Evolutionary conservation across 148 eudicot genomes (phyloP).

Genomic region (Nepenthes mirabilis): DNA sequence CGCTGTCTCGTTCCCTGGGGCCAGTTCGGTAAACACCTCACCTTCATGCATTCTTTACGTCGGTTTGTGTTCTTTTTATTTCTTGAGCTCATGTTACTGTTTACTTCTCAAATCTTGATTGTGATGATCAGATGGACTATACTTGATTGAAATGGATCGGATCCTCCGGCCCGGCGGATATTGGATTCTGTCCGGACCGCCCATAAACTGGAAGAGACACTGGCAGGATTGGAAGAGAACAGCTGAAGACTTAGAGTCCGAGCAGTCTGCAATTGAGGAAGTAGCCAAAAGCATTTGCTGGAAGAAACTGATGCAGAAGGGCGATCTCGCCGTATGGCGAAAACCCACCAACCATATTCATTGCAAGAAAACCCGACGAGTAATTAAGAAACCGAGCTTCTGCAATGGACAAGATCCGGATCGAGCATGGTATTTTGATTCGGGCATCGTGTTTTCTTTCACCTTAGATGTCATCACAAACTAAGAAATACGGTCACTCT

Average conservation of each 20-base stretch:
- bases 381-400: slow-evolving; percentile 42
- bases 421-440: slow-evolving; percentile 47
- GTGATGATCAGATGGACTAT: slow-evolving; percentile 38
- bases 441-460: neutral
- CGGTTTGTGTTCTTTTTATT: neutral
- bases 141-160: slow-evolving; percentile 66
- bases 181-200: slow-evolving; percentile 75
- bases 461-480: too few relatives aligned
- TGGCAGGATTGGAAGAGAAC: slow-evolving; percentile 74
- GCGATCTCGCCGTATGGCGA: slow-evolving; percentile 72
- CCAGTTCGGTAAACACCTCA: slow-evolving; percentile 31
- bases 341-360: slow-evolving; percentile 54
- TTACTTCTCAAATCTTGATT: neutral
- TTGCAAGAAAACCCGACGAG: slow-evolving; percentile 23
- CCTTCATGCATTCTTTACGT: neutral
- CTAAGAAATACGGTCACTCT: too few relatives aligned
- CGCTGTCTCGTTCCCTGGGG: slow-evolving; percentile 91
- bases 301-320: slow-evolving; percentile 53
- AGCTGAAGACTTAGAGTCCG: slow-evolving; percentile 52
- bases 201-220: slow-evolving; percentile 40
- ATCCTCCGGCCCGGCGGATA: slow-evolving; percentile 72
- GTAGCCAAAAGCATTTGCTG: slow-evolving; percentile 67
- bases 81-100: neutral
- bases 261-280: slow-evolving; percentile 57
- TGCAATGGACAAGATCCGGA: slow-evolving; percentile 54